Evolutionary conservation across 73 alveolate species (phyloP), one percentile per base, ranked within the genome.

Genomic region (Stentor coeruleus): DNA sequence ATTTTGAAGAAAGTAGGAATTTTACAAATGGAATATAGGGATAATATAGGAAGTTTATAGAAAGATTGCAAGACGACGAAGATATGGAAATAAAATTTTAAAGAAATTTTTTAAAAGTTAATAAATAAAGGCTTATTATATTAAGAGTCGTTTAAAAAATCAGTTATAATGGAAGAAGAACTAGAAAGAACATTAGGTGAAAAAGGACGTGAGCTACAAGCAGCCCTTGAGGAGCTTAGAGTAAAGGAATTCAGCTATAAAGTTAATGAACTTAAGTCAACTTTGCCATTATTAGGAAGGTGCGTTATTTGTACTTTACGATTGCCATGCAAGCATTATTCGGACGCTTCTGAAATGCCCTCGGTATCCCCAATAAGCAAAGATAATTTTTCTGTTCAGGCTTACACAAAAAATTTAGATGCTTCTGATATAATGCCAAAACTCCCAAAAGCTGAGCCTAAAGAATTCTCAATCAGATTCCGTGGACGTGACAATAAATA

Each of bases 201-300:
- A 66, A 66, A 66, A 66, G 79, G 79, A 37, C 79, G 37, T 28
- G 79, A 66, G 39, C 79, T 66, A 20, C 79, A 66, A 33, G 37
- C n/a, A 2, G 79, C 79, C 40, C 79, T 66, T 33, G 79, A 66
- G 33, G 79, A 66, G 15, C 37, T 66, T 11, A 37, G 79, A 20
- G 37, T 20, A 33, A 20, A 33, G 33, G 79, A 66, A 33, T 66
- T 66, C 41, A 31, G 37, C n/a, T 66, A 20, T 2, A 31, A 20
- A 66, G 79, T 66, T 28, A 33, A 40, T 1, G 79, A 66, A 2
- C 79, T 66, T 1, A 37, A 40, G n/a, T 66, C 42, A 14, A 26
- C 79, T 14, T 31, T 66, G n/a, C 79, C 79, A 11, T 31, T 11
- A 15, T 31, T 20, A 66, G 39, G 39, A 1, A 37, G 79, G 20